These are phyloP conservation scores for Pyricularia sp. DNA, from an alignment of 2,329 filamentous ascomycete species.

Conservation along the genomic window DNA sequence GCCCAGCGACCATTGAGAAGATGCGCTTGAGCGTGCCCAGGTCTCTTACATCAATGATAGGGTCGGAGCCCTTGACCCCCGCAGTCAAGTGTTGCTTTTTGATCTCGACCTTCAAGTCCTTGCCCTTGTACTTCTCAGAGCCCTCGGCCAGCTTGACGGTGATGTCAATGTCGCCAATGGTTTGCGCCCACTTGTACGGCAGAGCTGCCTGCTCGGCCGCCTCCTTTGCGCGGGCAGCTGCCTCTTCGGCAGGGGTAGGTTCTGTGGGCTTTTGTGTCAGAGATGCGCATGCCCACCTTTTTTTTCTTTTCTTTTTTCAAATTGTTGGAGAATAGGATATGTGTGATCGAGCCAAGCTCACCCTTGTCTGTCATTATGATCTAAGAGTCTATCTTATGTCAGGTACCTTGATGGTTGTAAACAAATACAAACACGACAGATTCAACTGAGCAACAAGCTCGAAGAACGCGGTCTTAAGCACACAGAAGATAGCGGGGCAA, in stretches of 20 bases:
- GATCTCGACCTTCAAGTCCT: constrained; percentile 75
- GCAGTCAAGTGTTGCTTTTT: constrained; percentile 71
- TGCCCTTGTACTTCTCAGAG: constrained; percentile 66
- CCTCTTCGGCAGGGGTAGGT: constrained; percentile 44
- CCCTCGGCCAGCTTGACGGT: constrained; percentile 57
- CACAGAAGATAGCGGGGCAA: background rate
- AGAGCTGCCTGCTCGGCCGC: constrained; percentile 79
- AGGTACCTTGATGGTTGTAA: background rate
- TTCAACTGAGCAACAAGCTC: background rate
- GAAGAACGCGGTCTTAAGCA: background rate
- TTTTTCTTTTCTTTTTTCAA: background rate
- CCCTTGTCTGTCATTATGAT: constrained; percentile 7
- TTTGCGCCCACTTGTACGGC: constrained; percentile 96
- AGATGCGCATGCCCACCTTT: background rate
- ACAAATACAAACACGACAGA: background rate
- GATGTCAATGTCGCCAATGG: constrained; percentile 79
- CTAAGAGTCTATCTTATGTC: constrained; percentile 2
- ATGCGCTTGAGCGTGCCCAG: background rate
- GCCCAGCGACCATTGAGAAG: background rate
- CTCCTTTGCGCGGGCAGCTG: constrained; percentile 60
- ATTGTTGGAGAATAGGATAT: background rate
- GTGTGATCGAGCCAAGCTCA: background rate
- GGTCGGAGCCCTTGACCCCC: constrained; percentile 78
- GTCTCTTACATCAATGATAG: constrained; percentile 63
- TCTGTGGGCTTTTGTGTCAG: constrained; percentile 26